Base-by-base conservation (phyloP, 2,329 filamentous ascomycete genomes). In the Talaromyces sp. region DNA sequence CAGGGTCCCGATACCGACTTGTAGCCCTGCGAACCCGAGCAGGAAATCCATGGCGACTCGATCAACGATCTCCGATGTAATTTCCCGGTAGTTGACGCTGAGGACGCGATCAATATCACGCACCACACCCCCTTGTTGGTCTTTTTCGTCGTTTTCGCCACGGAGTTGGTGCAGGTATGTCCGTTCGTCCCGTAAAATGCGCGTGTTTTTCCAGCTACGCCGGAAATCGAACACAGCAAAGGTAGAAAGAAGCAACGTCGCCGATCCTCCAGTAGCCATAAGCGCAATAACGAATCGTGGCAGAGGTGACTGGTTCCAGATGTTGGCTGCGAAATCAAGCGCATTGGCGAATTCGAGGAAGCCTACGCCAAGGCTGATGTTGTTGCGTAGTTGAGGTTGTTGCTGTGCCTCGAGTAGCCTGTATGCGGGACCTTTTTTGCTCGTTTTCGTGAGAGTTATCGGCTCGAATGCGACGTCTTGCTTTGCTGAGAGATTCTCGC, bases 281-380 rank as follows among this genome's bases (percentile, higher is more conserved):
- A 84, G 70, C 0, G 78, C 75, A 0, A 77, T 68, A 6, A 80
- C 82, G 54, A 80, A 79, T 1, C 67, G 64, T 0, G 82, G 82
- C 0, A 83, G 76, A 0, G 82, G 83, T 0, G 77, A 70, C 1
- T 78, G 63, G 63, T 85, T 85, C 80, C 80, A 85, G 1, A 84
- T 77, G 58, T 85, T 85, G 59, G 83, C 83, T 0, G 82, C 80
- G 58, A 85, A 85, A 64, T 85, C 83, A 2, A 77, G 77, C 0
- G 81, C 81, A 65, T 85, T 85, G 58, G 80, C 80, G 1, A 84
- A 73, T 61, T 85, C 83, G 19, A 85, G 77, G 54, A 81, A 80
- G 0, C 81, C 83, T 1, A 83, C 73, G 12, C 73, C 68, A 0
- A 68, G 65, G 8, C 77, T 69, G 4, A 79, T 67, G 57, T 55